Evolutionary conservation across 2,329 filamentous ascomycete genomes (phyloP), one percentile per base, ranked within the genome.

Genomic region (Fusarium buharicum): DNA sequence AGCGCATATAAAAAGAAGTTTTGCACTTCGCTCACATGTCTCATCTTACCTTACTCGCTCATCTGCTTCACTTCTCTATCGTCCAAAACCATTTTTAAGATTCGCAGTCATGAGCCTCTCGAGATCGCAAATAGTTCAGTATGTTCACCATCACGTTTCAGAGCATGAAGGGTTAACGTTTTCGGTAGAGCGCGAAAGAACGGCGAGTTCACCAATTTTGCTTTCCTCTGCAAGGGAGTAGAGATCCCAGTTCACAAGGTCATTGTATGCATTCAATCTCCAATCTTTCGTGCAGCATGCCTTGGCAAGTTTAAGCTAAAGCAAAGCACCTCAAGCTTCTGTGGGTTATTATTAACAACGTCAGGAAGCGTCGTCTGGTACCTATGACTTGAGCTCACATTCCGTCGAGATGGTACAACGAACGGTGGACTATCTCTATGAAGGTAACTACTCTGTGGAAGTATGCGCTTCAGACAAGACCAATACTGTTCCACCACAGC

Each of bases 381-480:
- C 44, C 2, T 67, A 67, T 28, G 22, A 27, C 13, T n/a, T 41
- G 28, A 60, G 14, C 6, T 49, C n/a, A n/a, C 31, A 40, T 12
- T 24, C 40, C 3, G 12, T 48, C 4, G 41, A 48, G 0, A 48
- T 53, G 44, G 33, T 67, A 2, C 33, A 18, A 0, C 56, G 34
- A 1, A 64, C 67, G 56, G 53, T 67, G 2, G 64, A 67, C 8
- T 67, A 52, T 14, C 39, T 67, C 3, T 67, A 67, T 8, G 67
- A 40, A 0, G 56, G 53, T 17, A 12, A 48, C 20, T 59, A 56
- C 10, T 36, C 14, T 3, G 24, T 27, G 6, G n/a, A n/a, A n/a
- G n/a, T n/a, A n/a, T n/a, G n/a, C n/a, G n/a, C 10, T 2, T 6
- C 16, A 3, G 34, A 55, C 1, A 6, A n/a, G 4, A 9, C 33